phyloP scores from a whole-genome alignment of 2,329 filamentous ascomycete species.

The Cladosporium sp. region DNA sequence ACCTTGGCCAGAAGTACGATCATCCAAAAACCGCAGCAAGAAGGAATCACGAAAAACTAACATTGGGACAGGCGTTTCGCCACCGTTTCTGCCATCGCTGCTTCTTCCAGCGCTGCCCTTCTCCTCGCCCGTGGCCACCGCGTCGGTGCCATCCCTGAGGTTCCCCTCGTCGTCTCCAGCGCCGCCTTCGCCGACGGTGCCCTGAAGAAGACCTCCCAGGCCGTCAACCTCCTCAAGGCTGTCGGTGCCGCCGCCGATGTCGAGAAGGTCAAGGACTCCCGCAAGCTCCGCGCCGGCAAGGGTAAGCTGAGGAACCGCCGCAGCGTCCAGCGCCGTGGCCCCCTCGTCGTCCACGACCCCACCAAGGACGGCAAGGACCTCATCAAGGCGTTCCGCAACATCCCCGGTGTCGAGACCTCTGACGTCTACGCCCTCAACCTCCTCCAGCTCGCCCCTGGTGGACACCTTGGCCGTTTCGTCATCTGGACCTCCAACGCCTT shows the following conservation, averaged over 20 bases:
- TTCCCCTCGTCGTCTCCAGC: slow-evolving; percentile 93
- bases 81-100: slow-evolving; percentile 94
- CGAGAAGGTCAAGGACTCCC: slow-evolving; percentile 92
- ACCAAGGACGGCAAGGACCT: slow-evolving; percentile 94
- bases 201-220: slow-evolving; percentile 82
- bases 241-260: slow-evolving; percentile 87
- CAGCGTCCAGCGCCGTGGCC: slow-evolving; percentile 95
- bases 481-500: slow-evolving; percentile 98
- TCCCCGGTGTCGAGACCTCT: slow-evolving; percentile 95
- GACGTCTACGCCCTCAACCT: slow-evolving; percentile 95
- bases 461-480: slow-evolving; percentile 97
- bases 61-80: slow-evolving; percentile 64
- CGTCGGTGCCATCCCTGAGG: slow-evolving; percentile 86
- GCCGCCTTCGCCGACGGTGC: slow-evolving; percentile 76
- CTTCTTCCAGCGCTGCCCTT: slow-evolving; percentile 90
- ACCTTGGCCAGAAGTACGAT: slow-evolving; percentile 81
- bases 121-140: slow-evolving; percentile 97
- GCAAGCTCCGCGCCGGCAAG: slow-evolving; percentile 98
- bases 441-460: slow-evolving; percentile 97
- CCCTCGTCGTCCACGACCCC: slow-evolving; percentile 96
- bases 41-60: slow-evolving; percentile 22
- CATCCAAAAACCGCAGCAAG: slow-evolving; percentile 34
- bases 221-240: slow-evolving; percentile 81
- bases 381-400: slow-evolving; percentile 94
- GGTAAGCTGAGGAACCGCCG: slow-evolving; percentile 97